Evolutionary conservation across 495 filamentous ascomycete species (phyloP).

Genomic region (Neurospora intermedia): DNA sequence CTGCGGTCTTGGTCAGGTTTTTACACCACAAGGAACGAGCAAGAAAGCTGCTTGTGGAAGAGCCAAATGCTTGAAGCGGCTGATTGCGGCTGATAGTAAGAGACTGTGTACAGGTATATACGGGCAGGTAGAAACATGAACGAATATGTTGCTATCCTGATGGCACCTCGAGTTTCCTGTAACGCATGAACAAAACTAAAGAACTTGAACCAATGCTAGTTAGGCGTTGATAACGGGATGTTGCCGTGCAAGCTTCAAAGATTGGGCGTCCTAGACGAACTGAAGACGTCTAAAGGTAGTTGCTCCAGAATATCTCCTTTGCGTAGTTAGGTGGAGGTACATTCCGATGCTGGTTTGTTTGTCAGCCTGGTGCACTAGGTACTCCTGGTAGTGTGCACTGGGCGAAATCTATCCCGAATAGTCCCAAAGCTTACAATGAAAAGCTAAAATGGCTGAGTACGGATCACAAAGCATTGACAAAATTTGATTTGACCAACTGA

Average conservation of each 20-base stretch:
- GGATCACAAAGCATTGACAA: no score
- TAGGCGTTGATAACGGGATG: neutral
- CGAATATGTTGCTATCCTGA: neutral
- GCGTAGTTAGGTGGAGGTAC: neutral
- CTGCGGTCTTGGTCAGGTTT: constrained; percentile 24
- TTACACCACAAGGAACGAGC: constrained; percentile 33
- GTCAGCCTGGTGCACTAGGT: no score
- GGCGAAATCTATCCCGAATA: neutral
- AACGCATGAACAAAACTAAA: neutral
- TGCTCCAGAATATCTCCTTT: neutral
- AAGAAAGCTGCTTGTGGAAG: constrained; percentile 5
- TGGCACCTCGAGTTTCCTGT: neutral
- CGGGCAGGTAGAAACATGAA: neutral
- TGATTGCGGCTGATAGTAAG: neutral
- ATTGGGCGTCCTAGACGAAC: neutral
- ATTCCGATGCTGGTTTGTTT: no score
- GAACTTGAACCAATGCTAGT: neutral
- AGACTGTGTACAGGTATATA: neutral
- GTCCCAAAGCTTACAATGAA: no score
- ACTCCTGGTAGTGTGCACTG: no score
- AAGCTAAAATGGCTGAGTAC: no score
- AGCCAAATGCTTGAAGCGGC: neutral
- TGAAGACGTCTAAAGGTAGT: neutral
- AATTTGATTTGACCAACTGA: no score
- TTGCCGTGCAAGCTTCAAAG: neutral